A percentile compares a stretch with the other conserved stretches of the same genome.
Evolutionary conservation across 1,139 yeast genomes (phyloP).

Genomic region (Geotrichum fermentans): DNA sequence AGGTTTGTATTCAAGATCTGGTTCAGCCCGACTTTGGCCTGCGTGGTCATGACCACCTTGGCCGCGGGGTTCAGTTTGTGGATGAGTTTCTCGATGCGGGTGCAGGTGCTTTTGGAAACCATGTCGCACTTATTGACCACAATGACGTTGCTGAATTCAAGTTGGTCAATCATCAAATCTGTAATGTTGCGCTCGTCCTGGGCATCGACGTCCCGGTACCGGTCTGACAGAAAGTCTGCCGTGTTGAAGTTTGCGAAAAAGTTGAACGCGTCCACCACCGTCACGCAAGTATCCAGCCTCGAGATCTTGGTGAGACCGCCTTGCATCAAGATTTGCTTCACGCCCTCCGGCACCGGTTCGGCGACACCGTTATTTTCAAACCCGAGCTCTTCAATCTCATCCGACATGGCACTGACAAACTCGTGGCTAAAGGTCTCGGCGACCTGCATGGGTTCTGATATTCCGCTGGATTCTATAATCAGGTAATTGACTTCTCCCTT

Average conservation of each 20-base stretch:
- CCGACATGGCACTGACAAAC: constrained; percentile 24
- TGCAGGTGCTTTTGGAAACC: constrained; percentile 31
- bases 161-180: constrained; percentile 45
- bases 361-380: neutral
- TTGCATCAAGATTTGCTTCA: constrained; percentile 36
- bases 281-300: constrained; percentile 45
- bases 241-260: constrained; percentile 43
- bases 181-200: constrained; percentile 45
- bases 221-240: constrained; percentile 42
- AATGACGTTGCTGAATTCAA: constrained; percentile 45
- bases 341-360: constrained; percentile 20
- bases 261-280: constrained; percentile 44
- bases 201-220: constrained; percentile 40
- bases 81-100: constrained; percentile 36
- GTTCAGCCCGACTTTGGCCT: constrained; percentile 39
- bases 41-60: constrained; percentile 37
- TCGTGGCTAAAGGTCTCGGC: constrained; percentile 48
- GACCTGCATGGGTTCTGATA: constrained; percentile 49
- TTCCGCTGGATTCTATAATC: constrained; percentile 46
- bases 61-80: constrained; percentile 44
- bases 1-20: constrained; percentile 38
- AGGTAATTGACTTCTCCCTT: constrained; percentile 41
- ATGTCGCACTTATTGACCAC: constrained; percentile 40
- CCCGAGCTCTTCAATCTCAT: constrained; percentile 31
- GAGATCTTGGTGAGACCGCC: constrained; percentile 44